Conservation (phyloP, 2,329 filamentous ascomycete genomes). For the Sclerotinia spermophila region DNA sequence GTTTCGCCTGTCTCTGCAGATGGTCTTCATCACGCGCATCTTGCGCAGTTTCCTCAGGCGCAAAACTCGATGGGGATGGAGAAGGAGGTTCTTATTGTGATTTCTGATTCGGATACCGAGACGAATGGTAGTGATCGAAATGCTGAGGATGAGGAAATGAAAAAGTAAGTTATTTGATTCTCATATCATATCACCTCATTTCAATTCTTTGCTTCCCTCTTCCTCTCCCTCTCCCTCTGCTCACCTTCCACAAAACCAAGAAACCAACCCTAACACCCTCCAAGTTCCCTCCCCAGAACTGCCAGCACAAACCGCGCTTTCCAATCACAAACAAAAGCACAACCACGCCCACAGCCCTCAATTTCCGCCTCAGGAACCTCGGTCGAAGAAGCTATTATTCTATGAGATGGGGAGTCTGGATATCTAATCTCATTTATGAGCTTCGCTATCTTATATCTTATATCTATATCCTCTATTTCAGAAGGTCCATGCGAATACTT, state of each 20-base stretch:
- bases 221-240: too few relatives aligned
- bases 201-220: too few relatives aligned
- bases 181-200: too few relatives aligned
- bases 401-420: too few relatives aligned
- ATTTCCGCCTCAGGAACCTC: background rate
- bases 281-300: background rate
- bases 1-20: background rate
- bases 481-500: too few relatives aligned
- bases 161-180: background rate
- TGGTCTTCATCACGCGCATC: too few relatives aligned
- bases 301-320: background rate
- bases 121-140: background rate
- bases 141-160: background rate
- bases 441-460: too few relatives aligned
- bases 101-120: slow-evolving; percentile 4
- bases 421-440: too few relatives aligned
- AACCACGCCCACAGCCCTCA: too few relatives aligned
- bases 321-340: background rate
- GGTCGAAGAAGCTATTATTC: background rate
- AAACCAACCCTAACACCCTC: background rate
- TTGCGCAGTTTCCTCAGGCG: background rate
- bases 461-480: too few relatives aligned
- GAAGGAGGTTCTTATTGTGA: background rate
- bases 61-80: background rate
- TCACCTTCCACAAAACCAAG: background rate